phyloP scores from a whole-genome alignment of 441 rosid genomes.

The Geranium incanum region DNA sequence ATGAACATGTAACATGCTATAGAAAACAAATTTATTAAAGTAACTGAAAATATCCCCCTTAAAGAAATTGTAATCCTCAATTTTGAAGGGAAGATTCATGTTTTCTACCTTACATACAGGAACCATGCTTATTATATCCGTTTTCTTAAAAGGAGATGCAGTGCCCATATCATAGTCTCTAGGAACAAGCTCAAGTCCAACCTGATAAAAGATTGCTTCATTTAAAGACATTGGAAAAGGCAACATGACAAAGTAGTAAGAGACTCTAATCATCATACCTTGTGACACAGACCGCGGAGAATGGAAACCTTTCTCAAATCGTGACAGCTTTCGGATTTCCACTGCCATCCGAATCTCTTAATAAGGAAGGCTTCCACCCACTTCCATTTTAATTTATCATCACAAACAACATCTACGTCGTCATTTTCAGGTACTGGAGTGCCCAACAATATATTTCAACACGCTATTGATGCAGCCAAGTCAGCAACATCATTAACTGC shows the following conservation, averaged over 20 bases:
- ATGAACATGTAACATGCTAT: constrained; percentile 74
- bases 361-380: constrained; percentile 67
- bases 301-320: constrained; percentile 63
- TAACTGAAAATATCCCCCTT: constrained; percentile 11
- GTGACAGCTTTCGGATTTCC: constrained; percentile 48
- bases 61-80: background rate
- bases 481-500: constrained; percentile 50
- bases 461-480: constrained; percentile 56
- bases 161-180: constrained; percentile 70
- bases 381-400: constrained; percentile 54
- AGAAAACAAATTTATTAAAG: constrained; percentile 26
- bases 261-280: constrained; percentile 34
- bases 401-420: constrained; percentile 29
- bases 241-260: constrained; percentile 15
- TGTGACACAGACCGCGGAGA: constrained; percentile 70
- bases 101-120: constrained; percentile 64
- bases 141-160: constrained; percentile 53
- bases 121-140: constrained; percentile 71
- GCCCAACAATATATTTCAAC: constrained; percentile 65
- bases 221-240: constrained; percentile 18
- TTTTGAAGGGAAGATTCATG: background rate
- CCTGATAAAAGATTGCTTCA: constrained; percentile 38
- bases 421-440: constrained; percentile 34
- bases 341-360: constrained; percentile 60
- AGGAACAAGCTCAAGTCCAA: constrained; percentile 75